Evolutionary conservation across 768 basidiomycete genomes (phyloP).

Genomic region (Sutorius australiensis): DNA sequence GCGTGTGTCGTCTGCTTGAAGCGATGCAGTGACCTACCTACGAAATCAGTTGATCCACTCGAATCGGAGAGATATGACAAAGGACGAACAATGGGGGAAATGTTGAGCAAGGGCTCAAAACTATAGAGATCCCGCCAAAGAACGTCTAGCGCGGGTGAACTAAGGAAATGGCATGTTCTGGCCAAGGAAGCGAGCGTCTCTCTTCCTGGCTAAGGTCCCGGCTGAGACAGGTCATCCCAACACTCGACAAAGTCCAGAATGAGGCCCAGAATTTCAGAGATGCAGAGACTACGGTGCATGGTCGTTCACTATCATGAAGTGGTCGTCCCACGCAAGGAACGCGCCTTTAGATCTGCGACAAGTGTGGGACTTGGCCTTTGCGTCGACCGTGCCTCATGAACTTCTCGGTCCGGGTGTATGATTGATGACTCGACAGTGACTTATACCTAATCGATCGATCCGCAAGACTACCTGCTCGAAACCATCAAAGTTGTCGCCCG

Average conservation of each 20-base stretch:
- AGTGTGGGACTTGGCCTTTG: no score
- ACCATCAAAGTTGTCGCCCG: no score
- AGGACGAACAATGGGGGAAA: slow-evolving; percentile 4
- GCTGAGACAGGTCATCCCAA: neutral
- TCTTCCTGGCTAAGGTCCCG: neutral
- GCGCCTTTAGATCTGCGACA: no score
- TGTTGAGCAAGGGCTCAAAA: slow-evolving; percentile 8
- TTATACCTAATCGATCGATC: no score
- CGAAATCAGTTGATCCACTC: neutral
- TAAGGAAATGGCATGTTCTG: slow-evolving; percentile 14
- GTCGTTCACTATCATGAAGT: neutral
- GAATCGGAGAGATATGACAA: neutral
- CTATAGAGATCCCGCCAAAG: slow-evolving; percentile 13
- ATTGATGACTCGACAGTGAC: no score
- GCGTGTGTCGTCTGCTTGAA: slow-evolving; percentile 4
- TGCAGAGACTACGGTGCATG: slow-evolving; percentile 38
- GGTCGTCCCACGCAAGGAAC: no score
- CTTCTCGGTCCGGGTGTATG: no score
- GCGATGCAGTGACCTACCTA: neutral
- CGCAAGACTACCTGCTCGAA: no score
- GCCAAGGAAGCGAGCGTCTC: slow-evolving; percentile 11
- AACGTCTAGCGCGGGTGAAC: slow-evolving; percentile 7
- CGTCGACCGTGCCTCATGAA: no score
- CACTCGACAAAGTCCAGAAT: neutral
- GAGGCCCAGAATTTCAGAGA: slow-evolving; percentile 10